Percentiles rank a stretch among this genome's conserved stretches.
Conservation (phyloP, 345 rosid genomes). For the Pistacia atlantica region DNA sequence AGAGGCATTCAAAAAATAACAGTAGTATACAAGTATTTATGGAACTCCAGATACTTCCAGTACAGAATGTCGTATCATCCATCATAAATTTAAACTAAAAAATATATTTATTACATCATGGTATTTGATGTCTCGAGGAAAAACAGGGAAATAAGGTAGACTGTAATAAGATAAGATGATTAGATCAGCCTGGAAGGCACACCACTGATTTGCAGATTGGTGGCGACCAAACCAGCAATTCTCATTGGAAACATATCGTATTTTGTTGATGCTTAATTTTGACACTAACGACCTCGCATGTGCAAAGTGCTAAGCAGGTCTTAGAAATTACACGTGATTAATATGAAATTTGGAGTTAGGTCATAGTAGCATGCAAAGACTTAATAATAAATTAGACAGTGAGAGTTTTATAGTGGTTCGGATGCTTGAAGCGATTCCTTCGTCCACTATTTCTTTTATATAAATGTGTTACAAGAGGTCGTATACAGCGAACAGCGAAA, state of each 20-base stretch:
- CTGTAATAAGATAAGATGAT: background rate
- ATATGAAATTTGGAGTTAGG: too few species aligned
- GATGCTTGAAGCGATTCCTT: too few species aligned
- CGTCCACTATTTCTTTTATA: too few species aligned
- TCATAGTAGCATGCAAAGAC: too few species aligned
- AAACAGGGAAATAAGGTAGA: background rate
- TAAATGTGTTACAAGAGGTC: too few species aligned
- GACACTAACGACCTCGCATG: too few species aligned
- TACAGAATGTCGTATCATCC: constrained; percentile 4
- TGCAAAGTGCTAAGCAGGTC: too few species aligned
- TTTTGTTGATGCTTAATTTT: background rate
- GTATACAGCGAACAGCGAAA: too few species aligned
- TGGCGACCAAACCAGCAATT: constrained; percentile 68
- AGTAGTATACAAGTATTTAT: background rate
- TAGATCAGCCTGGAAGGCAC: background rate
- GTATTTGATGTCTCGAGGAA: background rate
- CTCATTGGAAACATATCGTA: constrained; percentile 55
- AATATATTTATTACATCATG: background rate
- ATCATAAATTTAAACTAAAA: constrained; percentile 1
- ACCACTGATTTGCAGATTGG: constrained; percentile 1
- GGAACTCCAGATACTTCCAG: background rate
- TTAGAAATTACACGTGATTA: too few species aligned
- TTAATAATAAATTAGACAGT: too few species aligned
- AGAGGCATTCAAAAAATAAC: background rate
- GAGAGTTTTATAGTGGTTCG: too few species aligned